Conservation (phyloP, 1,139 yeast genomes). For the Candida sojae region DNA sequence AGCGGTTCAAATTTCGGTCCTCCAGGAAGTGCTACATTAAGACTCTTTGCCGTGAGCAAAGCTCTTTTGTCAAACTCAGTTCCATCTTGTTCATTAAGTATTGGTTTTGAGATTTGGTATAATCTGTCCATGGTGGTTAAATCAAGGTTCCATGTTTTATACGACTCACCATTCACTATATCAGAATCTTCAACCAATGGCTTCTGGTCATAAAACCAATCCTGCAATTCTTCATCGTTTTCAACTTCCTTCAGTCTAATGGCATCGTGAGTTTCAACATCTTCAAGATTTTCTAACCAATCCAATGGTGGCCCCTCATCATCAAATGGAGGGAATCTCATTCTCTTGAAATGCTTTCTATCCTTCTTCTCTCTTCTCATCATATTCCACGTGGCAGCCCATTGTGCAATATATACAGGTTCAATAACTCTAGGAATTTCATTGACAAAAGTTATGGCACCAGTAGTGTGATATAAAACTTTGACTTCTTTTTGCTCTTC, state of each 20-base stretch:
- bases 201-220: slow-evolving; percentile 80
- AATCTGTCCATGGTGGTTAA: slow-evolving; percentile 65
- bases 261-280: slow-evolving; percentile 69
- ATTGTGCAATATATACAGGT: slow-evolving; percentile 89
- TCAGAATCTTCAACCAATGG: slow-evolving; percentile 64
- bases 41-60: slow-evolving; percentile 86
- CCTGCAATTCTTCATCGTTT: slow-evolving; percentile 59
- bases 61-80: slow-evolving; percentile 76
- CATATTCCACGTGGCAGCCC: slow-evolving; percentile 91
- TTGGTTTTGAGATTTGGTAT: slow-evolving; percentile 66
- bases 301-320: slow-evolving; percentile 94
- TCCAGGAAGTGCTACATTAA: slow-evolving; percentile 86
- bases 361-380: slow-evolving; percentile 96
- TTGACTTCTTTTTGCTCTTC: slow-evolving; percentile 82
- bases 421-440: slow-evolving; percentile 91
- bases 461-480: slow-evolving; percentile 86
- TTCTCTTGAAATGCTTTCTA: slow-evolving; percentile 83
- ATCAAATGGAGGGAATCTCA: slow-evolving; percentile 94
- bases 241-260: slow-evolving; percentile 67
- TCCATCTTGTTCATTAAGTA: slow-evolving; percentile 55
- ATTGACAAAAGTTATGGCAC: slow-evolving; percentile 94
- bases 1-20: slow-evolving; percentile 96
- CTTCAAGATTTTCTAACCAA: slow-evolving; percentile 78
- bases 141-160: slow-evolving; percentile 69
- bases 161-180: slow-evolving; percentile 73